Conservation (phyloP, 2,329 filamentous ascomycete genomes). For the Rhinocladiella mackenziei region DNA sequence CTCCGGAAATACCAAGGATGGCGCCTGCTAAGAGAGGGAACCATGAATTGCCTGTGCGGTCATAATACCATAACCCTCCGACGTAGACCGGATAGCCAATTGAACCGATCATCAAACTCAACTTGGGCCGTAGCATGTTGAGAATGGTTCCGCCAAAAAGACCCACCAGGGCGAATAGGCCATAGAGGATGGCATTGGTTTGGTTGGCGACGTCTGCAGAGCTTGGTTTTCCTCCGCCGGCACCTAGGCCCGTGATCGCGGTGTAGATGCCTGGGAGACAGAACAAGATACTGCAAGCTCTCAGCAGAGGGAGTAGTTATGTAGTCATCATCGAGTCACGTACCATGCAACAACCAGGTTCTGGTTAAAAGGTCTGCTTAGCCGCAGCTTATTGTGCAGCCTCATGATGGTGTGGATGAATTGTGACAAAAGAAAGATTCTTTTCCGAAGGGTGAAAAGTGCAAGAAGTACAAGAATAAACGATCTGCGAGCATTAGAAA, state of each 20-base stretch:
- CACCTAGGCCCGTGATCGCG: conserved; percentile 20
- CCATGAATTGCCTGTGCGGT: conserved; percentile 16
- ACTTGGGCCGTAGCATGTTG: conserved; percentile 20
- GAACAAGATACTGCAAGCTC: no score
- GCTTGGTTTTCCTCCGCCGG: conserved; percentile 24
- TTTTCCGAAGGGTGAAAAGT: no score
- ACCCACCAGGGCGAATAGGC: conserved; percentile 16
- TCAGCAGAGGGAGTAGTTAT: no score
- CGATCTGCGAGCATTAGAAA: no score
- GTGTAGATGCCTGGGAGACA: conserved; percentile 15
- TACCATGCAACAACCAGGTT: no score
- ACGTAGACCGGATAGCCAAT: conserved; percentile 23
- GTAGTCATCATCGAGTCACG: no score
- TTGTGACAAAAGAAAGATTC: no score
- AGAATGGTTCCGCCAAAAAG: conserved; percentile 18
- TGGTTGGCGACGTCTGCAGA: conserved; percentile 15
- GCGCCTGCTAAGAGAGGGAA: conserved; percentile 19
- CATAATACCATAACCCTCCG: conserved; percentile 23
- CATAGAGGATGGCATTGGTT: conserved; percentile 24
- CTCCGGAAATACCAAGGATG: conserved; percentile 13
- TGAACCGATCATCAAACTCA: conserved; percentile 15
- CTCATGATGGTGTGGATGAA: no score
- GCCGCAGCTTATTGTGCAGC: no score
- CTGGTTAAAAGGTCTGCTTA: no score
- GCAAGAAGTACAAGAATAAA: no score